Evolutionary conservation across 192 early-diverging fungal species (phyloP).

Genomic region (Podila horticola): DNA sequence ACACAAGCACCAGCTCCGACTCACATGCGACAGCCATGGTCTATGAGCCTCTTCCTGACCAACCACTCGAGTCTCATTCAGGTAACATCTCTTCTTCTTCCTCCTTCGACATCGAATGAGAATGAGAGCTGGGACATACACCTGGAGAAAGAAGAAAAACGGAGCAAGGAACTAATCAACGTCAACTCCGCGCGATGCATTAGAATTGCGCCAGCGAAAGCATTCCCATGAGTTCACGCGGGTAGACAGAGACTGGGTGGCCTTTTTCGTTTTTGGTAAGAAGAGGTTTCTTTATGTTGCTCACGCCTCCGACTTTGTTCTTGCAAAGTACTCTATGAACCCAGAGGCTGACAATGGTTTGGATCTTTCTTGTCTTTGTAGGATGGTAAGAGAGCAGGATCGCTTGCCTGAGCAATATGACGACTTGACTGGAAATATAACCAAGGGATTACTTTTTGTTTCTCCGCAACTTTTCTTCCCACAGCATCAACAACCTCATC

Average conservation of each 20-base stretch:
- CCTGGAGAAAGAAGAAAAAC: too few relatives aligned
- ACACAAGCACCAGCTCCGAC: neutral
- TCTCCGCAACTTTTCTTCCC: neutral
- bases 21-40: neutral
- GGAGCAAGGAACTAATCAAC: too few relatives aligned
- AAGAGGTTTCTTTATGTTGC: neutral
- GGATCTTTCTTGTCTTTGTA: neutral
- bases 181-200: too few relatives aligned
- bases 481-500: conserved; percentile 58
- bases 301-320: too few relatives aligned
- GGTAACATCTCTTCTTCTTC: neutral
- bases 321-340: too few relatives aligned
- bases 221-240: neutral
- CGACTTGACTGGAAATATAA: neutral
- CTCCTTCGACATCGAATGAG: neutral
- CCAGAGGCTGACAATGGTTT: too few relatives aligned
- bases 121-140: neutral
- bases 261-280: conserved; percentile 1
- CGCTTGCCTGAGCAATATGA: neutral
- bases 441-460: neutral
- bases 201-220: too few relatives aligned
- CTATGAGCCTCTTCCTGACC: neutral
- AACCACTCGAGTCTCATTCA: neutral
- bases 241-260: conserved; percentile 1
- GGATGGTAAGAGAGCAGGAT: neutral